Base-by-base conservation (phyloP, 2,329 filamentous ascomycete species). In the Penicillium sp. region DNA sequence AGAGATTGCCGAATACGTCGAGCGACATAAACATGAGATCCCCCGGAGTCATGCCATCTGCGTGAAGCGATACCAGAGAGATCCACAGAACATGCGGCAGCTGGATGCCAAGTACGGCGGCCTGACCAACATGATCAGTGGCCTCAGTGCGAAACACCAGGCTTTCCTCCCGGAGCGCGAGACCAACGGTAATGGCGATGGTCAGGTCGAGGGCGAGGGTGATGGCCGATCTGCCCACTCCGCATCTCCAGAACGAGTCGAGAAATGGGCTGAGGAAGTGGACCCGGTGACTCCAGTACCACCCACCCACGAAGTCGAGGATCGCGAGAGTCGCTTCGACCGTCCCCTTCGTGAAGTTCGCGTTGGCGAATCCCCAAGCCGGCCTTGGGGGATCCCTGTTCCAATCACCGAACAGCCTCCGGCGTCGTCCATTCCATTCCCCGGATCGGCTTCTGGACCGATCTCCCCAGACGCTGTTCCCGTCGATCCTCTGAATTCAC, bases 101-200 rank as follows among this genome's bases (percentile, higher is more conserved):
- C 83, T 98, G 59, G 94, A 98, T 76, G 92, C 92, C 65, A 98
- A 97, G 77, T 98, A 97, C 75, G 93, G 92, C 67, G 94, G 90
- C 75, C 82, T 97, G 47, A 92, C 92, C 69, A 96, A 88, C 79
- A 97, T 98, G 94, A 96, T 98, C 64, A 90, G 95, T 75, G 92
- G 92, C 9, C 82, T 98, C 42, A 91, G 93, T 53, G 86, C 89
- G 66, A 92, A 96, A 70, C 94, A 98, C 74, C 91, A 95, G 74
- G 89, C 91, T 6, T 92, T 95, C 87, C 82, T 97, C 30, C 91
- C 91, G 53, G 84, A 85, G 44, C 70, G 72, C 51, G 65, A 68
- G 53, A 69, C 62, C 56, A 73, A 68, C 56, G 69, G 70, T 62
- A 73, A 61, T 67, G 30, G 72, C 71, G 56, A 42, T 19, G 35